Conservation (phyloP, 768 basidiomycete species). For the Calocybe cyanea region DNA sequence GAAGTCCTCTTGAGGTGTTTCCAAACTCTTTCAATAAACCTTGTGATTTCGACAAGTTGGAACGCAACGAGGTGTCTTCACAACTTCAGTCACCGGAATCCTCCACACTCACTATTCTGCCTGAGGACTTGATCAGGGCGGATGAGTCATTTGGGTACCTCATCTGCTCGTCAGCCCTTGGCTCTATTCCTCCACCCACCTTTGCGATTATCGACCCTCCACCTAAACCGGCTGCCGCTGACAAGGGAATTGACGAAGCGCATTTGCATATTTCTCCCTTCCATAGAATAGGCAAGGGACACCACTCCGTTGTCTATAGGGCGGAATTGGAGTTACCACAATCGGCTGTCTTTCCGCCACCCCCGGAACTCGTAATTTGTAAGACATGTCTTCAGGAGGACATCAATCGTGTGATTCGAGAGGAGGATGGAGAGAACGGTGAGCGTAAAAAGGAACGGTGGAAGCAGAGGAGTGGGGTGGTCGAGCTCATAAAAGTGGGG, state of each 20-base stretch:
- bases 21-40: too few relatives aligned
- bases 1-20: too few relatives aligned
- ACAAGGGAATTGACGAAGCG: constrained; percentile 26
- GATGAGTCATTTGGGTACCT: too few relatives aligned
- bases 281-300: constrained; percentile 36
- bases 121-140: too few relatives aligned
- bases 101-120: too few relatives aligned
- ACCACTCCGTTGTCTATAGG: constrained; percentile 51
- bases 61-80: too few relatives aligned
- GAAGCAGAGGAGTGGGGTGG: constrained; percentile 12
- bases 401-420: constrained; percentile 17
- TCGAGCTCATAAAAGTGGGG: neutral
- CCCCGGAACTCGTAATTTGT: constrained; percentile 27
- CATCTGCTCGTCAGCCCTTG: too few relatives aligned
- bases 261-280: constrained; percentile 46
- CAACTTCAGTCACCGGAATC: too few relatives aligned
- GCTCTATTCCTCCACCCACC: too few relatives aligned
- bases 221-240: too few relatives aligned
- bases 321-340: constrained; percentile 35
- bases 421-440: constrained; percentile 24
- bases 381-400: constrained; percentile 31
- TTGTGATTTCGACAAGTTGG: too few relatives aligned
- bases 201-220: too few relatives aligned
- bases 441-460: constrained; percentile 13
- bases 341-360: constrained; percentile 6